Base-by-base conservation (phyloP, 441 rosid genomes). In the Erodium trifolium region DNA sequence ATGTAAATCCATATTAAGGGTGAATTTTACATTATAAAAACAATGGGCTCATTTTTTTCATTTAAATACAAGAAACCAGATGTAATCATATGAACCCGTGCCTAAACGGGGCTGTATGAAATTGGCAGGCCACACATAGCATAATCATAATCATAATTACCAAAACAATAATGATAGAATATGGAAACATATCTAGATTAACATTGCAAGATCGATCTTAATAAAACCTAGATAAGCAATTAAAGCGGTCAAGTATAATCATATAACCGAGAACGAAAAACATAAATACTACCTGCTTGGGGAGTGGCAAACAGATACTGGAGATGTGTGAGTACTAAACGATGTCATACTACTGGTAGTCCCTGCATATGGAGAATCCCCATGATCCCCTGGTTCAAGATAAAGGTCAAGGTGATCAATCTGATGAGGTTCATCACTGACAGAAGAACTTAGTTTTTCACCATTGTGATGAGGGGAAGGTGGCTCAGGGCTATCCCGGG, bases 301-400 rank as follows among this genome's bases (percentile, higher is more conserved):
- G 11, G 88, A 86, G 71, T 75, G 75, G 69, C 77, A 79, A 74
- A 82, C 81, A 71, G 88, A 82, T 12, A 81, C 78, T 0, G 79
- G 80, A 55, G 82, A 78, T 5, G 81, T 78, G 16, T 72, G 86
- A 71, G 81, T 68, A 77, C 76, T 76, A 41, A 82, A 75, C 8
- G 88, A 84, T 43, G 82, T 69, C 77, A 81, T 67, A 59, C 80
- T 81, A 74, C 82, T 65, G 76, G 75, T 69, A 68, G 72, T 70
- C 66, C 72, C 43, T 2, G 77, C 73, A 55, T 67, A 76, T 12
- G 83, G 74, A 70, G 88, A 76, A 73, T 69, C 71, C 29, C 77
- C 81, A 65, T 85, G 78, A 79, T 87, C 96, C 68, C 59, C 77
- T 69, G 86, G 79, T 41, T 87, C 91, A 76, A 85, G 84, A 77